These are phyloP conservation scores for Corchorus capsularis DNA, from an alignment of 345 rosid species.

Conservation along the genomic window DNA sequence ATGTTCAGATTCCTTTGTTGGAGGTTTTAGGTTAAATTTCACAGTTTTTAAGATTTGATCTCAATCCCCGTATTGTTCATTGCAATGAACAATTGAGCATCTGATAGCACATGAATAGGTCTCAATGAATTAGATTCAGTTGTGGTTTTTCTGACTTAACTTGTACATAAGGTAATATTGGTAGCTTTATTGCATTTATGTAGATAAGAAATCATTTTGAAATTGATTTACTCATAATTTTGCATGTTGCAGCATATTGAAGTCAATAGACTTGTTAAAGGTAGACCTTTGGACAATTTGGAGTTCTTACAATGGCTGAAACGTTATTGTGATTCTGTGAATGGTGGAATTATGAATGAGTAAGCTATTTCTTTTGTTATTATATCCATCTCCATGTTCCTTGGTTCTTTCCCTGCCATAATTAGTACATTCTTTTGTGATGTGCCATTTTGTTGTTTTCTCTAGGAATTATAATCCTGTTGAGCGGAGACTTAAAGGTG, in stretches of 20 bases:
- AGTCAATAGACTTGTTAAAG: conserved; percentile 91
- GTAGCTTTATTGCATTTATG: neutral
- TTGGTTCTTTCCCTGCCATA: neutral
- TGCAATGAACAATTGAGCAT: neutral
- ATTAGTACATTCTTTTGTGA: neutral
- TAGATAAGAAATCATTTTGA: neutral
- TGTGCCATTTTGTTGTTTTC: conserved; percentile 10
- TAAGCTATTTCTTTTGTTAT: conserved; percentile 29
- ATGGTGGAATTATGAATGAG: conserved; percentile 98
- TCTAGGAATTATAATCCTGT: conserved; percentile 87
- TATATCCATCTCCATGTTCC: neutral
- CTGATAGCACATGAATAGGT: neutral
- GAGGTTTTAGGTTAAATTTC: neutral
- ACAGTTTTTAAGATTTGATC: neutral
- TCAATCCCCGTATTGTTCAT: neutral
- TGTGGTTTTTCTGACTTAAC: neutral
- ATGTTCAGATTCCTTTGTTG: neutral
- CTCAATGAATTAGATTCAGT: neutral
- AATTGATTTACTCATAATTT: neutral
- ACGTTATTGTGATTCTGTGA: conserved; percentile 91
- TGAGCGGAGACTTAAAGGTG: conserved; percentile 80
- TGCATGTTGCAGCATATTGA: conserved; percentile 71
- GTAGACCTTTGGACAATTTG: conserved; percentile 93
- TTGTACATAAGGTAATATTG: neutral
- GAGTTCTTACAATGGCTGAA: conserved; percentile 98